Evolutionary conservation across 768 basidiomycete genomes (phyloP).

Genomic region (Lactifluus piperatus): DNA sequence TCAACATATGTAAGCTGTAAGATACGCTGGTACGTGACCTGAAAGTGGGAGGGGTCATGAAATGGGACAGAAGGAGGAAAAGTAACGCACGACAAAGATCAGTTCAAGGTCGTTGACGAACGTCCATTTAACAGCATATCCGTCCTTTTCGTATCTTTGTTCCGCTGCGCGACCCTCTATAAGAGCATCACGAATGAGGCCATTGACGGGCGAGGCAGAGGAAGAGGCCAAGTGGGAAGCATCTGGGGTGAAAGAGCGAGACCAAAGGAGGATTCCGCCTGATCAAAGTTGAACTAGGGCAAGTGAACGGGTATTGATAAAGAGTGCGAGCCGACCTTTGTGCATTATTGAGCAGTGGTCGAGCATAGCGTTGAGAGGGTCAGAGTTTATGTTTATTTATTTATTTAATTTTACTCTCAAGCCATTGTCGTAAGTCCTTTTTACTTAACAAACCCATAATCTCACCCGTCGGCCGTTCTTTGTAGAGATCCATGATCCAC

Average conservation of each 20-base stretch:
- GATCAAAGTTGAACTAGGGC: not conserved
- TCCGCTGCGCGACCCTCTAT: slow-evolving; percentile 83
- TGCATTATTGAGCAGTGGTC: slow-evolving; percentile 96
- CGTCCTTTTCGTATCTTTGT: slow-evolving; percentile 86
- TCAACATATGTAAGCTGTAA: slow-evolving; percentile 92
- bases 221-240: slow-evolving; percentile 61
- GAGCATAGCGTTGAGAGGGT: slow-evolving; percentile 48
- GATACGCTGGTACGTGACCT: slow-evolving; percentile 97
- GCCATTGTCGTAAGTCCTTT: slow-evolving; percentile 74
- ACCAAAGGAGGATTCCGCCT: slow-evolving; percentile 95
- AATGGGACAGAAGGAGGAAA: not conserved
- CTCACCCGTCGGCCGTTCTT: slow-evolving; percentile 38
- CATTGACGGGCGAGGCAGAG: slow-evolving; percentile 75
- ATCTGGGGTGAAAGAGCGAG: slow-evolving; percentile 87
- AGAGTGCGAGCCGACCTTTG: slow-evolving; percentile 47
- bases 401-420: slow-evolving; percentile 42
- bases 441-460: slow-evolving; percentile 56
- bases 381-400: not conserved
- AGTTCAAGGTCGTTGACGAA: slow-evolving; percentile 93
- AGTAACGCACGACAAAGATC: slow-evolving; percentile 79
- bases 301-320: not conserved
- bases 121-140: slow-evolving; percentile 90
- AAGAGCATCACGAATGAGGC: slow-evolving; percentile 81
- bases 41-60: slow-evolving; percentile 4
- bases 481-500: slow-evolving; percentile 76